These are phyloP conservation scores for Begonia fuchsioides DNA, from an alignment of 306 rosid genomes.

Conservation along the genomic window DNA sequence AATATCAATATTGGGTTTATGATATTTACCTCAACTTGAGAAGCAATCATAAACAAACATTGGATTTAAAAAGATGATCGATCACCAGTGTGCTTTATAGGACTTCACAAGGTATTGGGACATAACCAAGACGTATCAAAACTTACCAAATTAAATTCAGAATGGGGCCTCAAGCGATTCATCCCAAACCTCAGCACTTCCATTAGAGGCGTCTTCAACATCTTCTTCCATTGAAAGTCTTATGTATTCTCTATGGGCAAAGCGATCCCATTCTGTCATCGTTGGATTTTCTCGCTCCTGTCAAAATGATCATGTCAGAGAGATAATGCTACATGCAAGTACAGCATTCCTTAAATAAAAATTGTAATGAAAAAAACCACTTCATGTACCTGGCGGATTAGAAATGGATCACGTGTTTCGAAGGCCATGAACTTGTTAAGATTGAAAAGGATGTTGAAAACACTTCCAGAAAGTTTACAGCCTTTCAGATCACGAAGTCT, in stretches of 20 bases:
- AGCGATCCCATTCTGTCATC: conserved; percentile 99
- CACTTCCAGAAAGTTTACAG: conserved; percentile 89
- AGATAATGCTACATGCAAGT: conserved; percentile 3
- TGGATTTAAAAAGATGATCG: too few relatives aligned
- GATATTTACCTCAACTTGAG: too few relatives aligned
- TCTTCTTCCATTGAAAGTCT: conserved; percentile 99
- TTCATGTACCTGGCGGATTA: conserved; percentile 82
- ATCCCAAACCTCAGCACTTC: conserved; percentile 99
- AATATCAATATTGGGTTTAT: too few relatives aligned
- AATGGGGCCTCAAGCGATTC: conserved; percentile 98
- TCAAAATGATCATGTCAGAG: conserved; percentile 20
- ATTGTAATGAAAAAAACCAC: background rate
- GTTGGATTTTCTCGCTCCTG: conserved; percentile 99
- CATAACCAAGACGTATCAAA: too few relatives aligned
- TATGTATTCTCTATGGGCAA: conserved; percentile 97
- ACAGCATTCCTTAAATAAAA: background rate
- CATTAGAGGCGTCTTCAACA: conserved; percentile 97
- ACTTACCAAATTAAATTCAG: conserved; percentile 41
- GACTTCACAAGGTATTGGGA: too few relatives aligned
- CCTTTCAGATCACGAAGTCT: conserved; percentile 80
- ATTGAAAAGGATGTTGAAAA: conserved; percentile 89
- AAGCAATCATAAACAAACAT: too few relatives aligned
- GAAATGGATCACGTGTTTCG: conserved; percentile 95
- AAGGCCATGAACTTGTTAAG: conserved; percentile 99
- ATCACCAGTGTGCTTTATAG: too few relatives aligned